Base-by-base conservation (phyloP, 768 basidiomycete species). In the Amanita phalloides region DNA sequence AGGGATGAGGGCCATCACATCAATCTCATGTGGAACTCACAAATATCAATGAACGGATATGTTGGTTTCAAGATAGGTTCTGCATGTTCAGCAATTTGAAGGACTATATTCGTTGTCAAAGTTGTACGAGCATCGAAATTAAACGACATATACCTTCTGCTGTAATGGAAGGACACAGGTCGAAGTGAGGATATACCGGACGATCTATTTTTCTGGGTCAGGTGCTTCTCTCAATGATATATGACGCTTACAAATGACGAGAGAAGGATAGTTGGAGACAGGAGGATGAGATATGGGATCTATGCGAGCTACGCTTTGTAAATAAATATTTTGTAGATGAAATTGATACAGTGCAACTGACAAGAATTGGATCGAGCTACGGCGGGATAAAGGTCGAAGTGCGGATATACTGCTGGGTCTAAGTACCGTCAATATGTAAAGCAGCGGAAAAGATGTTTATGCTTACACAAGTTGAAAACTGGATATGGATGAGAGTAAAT, bases 1-100 rank as follows among this genome's bases (percentile, higher is more conserved):
- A 14, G 25, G 3, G 21, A 25, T 51, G 4, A 43, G 23, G 26
- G 8, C 13, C 21, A 5, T 10, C 8, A 6, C 14, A 36, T 32
- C 14, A 3, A 4, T 32, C 26, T 2, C 3, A 39, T 39, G 33
- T 14, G 48, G 23, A 13, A 36, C 38, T 43, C 55, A 72, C 72
- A 73, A 7, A 69, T 56, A 48, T 66, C 60, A 54, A 72, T 63
- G 53, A 58, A 64, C 5, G 72, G 71, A 55, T 58, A 58, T n/a
- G 11, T 32, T 25, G 48, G 38, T 6, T 30, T 49, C 37, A 49
- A 28, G 17, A 49, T 35, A 28, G 37, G 35, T 28, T 28, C 6
- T 25, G 26, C 23, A 28, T 1, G 11, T 11, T 44, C 17, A 7
- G n/a, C 2, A 38, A 14, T 8, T 48, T n/a, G 23, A 33, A 47